Conservation (phyloP, 2,329 filamentous ascomycete species). For the Talaromyces sp. region DNA sequence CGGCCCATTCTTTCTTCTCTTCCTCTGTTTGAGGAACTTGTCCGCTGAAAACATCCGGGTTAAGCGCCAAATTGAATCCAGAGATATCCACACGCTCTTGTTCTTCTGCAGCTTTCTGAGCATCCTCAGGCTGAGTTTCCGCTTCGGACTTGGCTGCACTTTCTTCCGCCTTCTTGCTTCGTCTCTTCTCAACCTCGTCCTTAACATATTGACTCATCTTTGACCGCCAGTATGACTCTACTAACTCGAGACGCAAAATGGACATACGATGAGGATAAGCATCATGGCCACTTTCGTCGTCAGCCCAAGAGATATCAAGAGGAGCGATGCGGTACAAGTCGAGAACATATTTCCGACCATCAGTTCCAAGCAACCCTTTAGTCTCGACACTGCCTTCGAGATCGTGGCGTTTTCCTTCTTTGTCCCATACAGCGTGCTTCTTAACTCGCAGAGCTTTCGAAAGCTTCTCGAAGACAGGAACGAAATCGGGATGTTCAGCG, state of each 20-base stretch:
- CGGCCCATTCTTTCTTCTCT: constrained; percentile 76
- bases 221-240: constrained; percentile 77
- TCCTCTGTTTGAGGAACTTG: constrained; percentile 85
- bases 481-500: constrained; percentile 83
- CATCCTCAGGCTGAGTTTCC: constrained; percentile 41
- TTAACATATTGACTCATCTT: constrained; percentile 90
- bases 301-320: constrained; percentile 84
- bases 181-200: constrained; percentile 66
- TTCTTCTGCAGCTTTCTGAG: constrained; percentile 44
- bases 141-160: constrained; percentile 39
- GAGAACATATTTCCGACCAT: constrained; percentile 95
- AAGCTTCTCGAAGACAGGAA: constrained; percentile 78
- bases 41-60: constrained; percentile 93
- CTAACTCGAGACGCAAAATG: constrained; percentile 81
- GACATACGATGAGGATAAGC: constrained; percentile 95
- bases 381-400: constrained; percentile 96
- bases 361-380: constrained; percentile 93
- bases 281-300: constrained; percentile 64
- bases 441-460: constrained; percentile 89
- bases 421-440: constrained; percentile 96
- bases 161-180: constrained; percentile 40
- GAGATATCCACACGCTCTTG: constrained; percentile 78
- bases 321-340: constrained; percentile 94
- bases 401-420: constrained; percentile 84
- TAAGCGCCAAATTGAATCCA: constrained; percentile 81